Base-by-base conservation (phyloP, 345 rosid genomes). In the Lenwebbia sp. region DNA sequence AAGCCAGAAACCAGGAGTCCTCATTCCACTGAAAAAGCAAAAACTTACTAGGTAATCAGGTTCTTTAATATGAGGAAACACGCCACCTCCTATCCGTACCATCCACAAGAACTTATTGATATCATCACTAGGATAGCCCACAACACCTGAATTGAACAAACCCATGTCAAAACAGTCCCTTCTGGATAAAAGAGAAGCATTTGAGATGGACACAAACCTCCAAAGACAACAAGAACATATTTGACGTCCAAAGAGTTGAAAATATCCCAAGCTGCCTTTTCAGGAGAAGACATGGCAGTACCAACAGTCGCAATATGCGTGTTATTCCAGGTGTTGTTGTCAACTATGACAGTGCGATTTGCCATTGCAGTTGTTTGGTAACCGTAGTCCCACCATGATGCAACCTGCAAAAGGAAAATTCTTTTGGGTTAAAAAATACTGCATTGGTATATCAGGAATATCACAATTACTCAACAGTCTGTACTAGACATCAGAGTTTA, bases 291-390 rank as follows among this genome's bases (percentile, higher is more conserved):
- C 99, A 97, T 96, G 55, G 99, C 99, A 86, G 99, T 97, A 52
- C 99, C 99, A 86, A 97, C 99, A 76, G 99, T 97, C 87, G 99
- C 99, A 90, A 97, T 97, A 88, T 97, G 99, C 30, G 99, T 97
- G 90, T 97, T 97, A 87, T 97, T 97, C 99, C 99, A 97, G 57
- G 99, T 97, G 87, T 97, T 97, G 88, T 97, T 96, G 92, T 97
- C 99, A 82, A 97, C 99, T 82, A 97, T 96, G 87, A 97, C 99
- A 14, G 99, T 97, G 88, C 99, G 95, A 75, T 96, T 97, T 84
- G 99, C 99, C 99, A 97, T 97, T 55, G 99, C 99, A 88, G 99
- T 96, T 75, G 99, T 97, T 90, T 97, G 99, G 88, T 97, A 97
- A 86, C 99, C 99, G 62, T 96, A 97, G 92, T 97, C 99, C 99